Evolutionary conservation across 441 rosid species (phyloP).

Genomic region (Erodium moschatum): DNA sequence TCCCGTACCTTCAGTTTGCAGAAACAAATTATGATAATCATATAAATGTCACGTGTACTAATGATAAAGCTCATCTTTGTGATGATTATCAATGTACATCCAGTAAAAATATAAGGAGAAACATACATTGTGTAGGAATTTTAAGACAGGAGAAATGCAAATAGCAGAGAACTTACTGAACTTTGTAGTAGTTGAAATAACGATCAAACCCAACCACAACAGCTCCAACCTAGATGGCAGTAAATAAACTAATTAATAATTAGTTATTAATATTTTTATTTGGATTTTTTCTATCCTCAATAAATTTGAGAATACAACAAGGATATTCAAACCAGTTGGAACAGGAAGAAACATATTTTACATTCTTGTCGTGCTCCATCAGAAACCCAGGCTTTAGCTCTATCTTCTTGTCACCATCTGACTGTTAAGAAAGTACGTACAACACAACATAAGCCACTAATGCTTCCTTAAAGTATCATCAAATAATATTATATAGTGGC

Average conservation of each 20-base stretch:
- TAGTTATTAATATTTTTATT: conserved; percentile 8
- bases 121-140: background rate
- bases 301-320: no score
- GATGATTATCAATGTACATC: background rate
- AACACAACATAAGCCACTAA: background rate
- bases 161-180: conserved; percentile 38
- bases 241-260: conserved; percentile 16
- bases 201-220: conserved; percentile 78
- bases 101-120: background rate
- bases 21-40: conserved; percentile 16
- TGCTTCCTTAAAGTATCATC: conserved; percentile 2
- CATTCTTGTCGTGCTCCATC: conserved; percentile 68
- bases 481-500: background rate
- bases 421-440: conserved; percentile 29
- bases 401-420: conserved; percentile 55
- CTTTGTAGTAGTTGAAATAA: conserved; percentile 63
- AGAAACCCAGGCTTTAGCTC: conserved; percentile 67
- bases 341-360: conserved; percentile 21
- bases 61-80: background rate
- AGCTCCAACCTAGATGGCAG: conserved; percentile 55
- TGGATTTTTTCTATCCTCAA: conserved; percentile 7
- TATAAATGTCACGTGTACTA: background rate
- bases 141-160: background rate
- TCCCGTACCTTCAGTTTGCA: conserved; percentile 46
- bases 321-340: background rate